Evolutionary conservation across 2,329 filamentous ascomycete genomes (phyloP).

Genomic region (Talaromyces sp.): DNA sequence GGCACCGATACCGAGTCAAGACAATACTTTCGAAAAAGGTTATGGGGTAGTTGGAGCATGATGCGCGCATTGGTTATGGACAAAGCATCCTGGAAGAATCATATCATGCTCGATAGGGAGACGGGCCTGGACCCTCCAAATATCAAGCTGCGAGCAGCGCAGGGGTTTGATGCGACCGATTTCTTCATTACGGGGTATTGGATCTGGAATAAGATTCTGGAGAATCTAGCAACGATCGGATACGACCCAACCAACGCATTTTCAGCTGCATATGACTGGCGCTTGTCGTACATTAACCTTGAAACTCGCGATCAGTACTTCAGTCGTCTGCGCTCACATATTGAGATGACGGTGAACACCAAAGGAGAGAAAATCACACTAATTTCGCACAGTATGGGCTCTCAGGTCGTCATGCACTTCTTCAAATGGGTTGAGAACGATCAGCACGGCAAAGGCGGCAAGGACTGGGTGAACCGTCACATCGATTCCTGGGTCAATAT

Average conservation of each 20-base stretch:
- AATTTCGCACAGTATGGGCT: constrained; percentile 95
- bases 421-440: constrained; percentile 77
- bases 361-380: constrained; percentile 76
- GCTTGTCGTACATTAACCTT: constrained; percentile 82
- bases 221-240: constrained; percentile 91
- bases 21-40: constrained; percentile 85
- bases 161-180: constrained; percentile 95
- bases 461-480: constrained; percentile 83
- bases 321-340: constrained; percentile 80
- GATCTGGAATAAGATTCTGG: constrained; percentile 99
- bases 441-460: constrained; percentile 73
- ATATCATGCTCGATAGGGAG: constrained; percentile 92
- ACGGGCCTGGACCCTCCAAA: constrained; percentile 88
- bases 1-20: constrained; percentile 79
- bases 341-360: constrained; percentile 75
- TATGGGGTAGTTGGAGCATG: constrained; percentile 99
- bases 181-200: constrained; percentile 82
- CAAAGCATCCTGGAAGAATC: constrained; percentile 89
- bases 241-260: constrained; percentile 80
- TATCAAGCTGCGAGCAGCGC: constrained; percentile 85
- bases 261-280: constrained; percentile 80
- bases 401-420: constrained; percentile 82
- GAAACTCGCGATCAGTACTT: constrained; percentile 93
- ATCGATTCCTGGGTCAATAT: constrained; percentile 98
- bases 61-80: constrained; percentile 91